Percentiles rank a stretch among this genome's conserved stretches.
These are phyloP conservation scores for Eucalyptus fibrosa DNA, from an alignment of 345 rosid genomes.

Conservation along the genomic window DNA sequence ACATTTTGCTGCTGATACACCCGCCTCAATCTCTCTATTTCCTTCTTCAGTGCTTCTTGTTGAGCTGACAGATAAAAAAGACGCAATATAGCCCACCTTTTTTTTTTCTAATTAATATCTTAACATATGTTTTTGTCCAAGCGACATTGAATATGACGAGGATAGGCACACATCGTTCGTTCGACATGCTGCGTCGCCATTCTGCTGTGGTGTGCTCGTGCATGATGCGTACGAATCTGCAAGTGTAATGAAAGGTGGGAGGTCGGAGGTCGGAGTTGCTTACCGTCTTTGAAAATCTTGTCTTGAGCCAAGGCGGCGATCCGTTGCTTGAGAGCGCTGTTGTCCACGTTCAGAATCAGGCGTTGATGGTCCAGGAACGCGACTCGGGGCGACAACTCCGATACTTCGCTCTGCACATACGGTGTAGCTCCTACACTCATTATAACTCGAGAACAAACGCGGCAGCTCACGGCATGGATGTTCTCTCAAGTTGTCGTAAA, in stretches of 20 bases:
- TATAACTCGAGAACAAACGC: not conserved
- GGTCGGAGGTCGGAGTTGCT: not conserved
- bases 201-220: not conserved
- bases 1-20: conserved; percentile 31
- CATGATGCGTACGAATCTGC: not conserved
- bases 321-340: conserved; percentile 62
- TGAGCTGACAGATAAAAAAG: conserved; percentile 26
- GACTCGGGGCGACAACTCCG: conserved; percentile 64
- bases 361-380: conserved; percentile 66
- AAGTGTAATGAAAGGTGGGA: not conserved
- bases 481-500: not conserved
- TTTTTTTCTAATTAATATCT: too few relatives aligned
- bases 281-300: conserved; percentile 75
- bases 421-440: not conserved
- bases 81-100: not conserved
- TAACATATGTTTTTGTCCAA: not conserved
- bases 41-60: conserved; percentile 58
- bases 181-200: not conserved
- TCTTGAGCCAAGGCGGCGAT: conserved; percentile 82
- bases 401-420: conserved; percentile 42
- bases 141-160: not conserved
- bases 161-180: not conserved
- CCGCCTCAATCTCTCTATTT: conserved; percentile 55
- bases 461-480: not conserved
- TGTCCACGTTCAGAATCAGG: conserved; percentile 51